Evolutionary conservation across 148 eudicot genomes (phyloP).

Genomic region (Fallopia convolvulus): DNA sequence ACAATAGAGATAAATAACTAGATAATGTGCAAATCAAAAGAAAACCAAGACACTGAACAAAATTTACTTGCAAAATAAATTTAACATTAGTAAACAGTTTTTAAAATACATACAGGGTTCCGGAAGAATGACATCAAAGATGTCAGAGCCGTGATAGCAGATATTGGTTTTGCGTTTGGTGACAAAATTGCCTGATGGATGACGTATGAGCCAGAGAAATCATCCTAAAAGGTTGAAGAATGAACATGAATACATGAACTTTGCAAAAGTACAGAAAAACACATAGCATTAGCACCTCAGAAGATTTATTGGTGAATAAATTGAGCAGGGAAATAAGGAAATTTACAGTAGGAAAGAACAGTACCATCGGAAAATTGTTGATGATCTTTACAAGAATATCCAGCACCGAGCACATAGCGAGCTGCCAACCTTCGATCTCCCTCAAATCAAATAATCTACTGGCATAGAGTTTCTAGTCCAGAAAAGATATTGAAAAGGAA

Average conservation of each 20-base stretch:
- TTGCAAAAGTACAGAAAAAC: background rate
- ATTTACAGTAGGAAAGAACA: background rate
- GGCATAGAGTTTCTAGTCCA: conserved; percentile 52
- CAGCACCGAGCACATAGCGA: conserved; percentile 52
- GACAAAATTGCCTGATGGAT: conserved; percentile 71
- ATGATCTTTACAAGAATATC: conserved; percentile 59
- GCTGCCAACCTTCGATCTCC: conserved; percentile 81
- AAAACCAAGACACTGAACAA: background rate
- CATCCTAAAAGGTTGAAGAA: conserved; percentile 46
- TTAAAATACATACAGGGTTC: conserved; percentile 48
- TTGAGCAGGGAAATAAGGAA: background rate
- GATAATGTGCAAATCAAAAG: background rate
- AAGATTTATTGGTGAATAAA: background rate
- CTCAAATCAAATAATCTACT: conserved; percentile 63
- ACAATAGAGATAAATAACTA: background rate
- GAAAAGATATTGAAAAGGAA: background rate
- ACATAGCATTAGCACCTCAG: background rate
- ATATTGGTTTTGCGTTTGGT: conserved; percentile 57
- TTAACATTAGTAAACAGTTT: background rate
- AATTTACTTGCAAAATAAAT: background rate
- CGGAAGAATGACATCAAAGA: conserved; percentile 74
- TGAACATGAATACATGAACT: conserved; percentile 2
- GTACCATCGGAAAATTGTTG: conserved; percentile 57
- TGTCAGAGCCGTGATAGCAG: conserved; percentile 60
- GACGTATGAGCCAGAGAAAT: conserved; percentile 39